Base-by-base conservation (phyloP, 208 protist genomes). In the Entamoeba moshkovskii region DNA sequence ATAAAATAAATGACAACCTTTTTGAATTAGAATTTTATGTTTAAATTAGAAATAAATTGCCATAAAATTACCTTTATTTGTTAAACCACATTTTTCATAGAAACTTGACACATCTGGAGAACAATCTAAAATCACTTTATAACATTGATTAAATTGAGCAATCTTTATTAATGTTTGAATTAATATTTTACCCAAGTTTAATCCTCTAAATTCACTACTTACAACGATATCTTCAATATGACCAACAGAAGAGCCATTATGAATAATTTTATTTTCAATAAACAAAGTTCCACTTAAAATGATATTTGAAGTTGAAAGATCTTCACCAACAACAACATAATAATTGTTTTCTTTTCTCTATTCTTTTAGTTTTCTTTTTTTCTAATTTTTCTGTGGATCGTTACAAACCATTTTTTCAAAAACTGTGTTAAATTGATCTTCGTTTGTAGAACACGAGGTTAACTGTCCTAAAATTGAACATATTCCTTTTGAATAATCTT, bases 181-280 rank as follows among this genome's bases (percentile, higher is more conserved):
- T 18, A 94, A 29, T 13, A 38, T 13, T 49, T 5, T 33, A 42
- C 93, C 93, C 13, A 93, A 45, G 66, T 66, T 18, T 38, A 38
- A 46, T 38, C 91, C 91, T 42, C 93, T 49, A 66, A 47, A 94
- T 2, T 29, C 16, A 13, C 16, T 13, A 42, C 5, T 25, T 11
- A 85, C 52, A 45, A 93, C 94, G 4, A 94, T 91, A 59, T 94
- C 94, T 59, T 94, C 94, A 66, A 94, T 94, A 92, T 94, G 94
- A 38, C 94, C 94, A 25, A 94, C 94, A 29, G 4, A 16, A 22
- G 44, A 42, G 42, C 91, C 52, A 8, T 38, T 11, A 93, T 94
- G 94, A 46, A 94, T 94, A 4, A 94, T 44, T 66, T 94, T 94
- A 18, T 2, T 25, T 93, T 94, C 94, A 29, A 94, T 22, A 25